These are phyloP conservation scores for Oehlia diaphana DNA, from an alignment of 192 early-diverging fungal genomes.

Conservation along the genomic window DNA sequence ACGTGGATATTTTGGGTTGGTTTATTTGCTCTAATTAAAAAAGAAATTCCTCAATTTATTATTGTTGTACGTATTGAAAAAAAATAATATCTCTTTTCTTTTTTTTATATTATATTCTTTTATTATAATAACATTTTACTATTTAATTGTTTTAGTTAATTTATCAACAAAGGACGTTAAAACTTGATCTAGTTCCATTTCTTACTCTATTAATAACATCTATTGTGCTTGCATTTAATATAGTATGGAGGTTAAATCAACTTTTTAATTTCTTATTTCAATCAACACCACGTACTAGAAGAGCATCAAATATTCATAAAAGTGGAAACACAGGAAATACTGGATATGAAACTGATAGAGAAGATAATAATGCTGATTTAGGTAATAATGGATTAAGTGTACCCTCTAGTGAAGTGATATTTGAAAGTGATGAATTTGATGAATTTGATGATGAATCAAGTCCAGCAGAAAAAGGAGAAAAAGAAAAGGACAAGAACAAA, in stretches of 20 bases:
- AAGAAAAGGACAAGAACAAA: background rate
- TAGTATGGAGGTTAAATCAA: background rate
- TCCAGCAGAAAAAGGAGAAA: background rate
- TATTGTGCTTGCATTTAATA: background rate
- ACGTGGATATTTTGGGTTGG: constrained; percentile 1
- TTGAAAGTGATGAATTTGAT: background rate
- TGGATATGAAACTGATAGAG: background rate
- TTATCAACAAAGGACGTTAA: background rate
- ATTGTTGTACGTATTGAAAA: background rate
- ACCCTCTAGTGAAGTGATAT: background rate
- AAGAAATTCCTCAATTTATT: constrained; percentile 4
- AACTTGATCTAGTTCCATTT: background rate
- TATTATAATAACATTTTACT: background rate
- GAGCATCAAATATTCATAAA: background rate
- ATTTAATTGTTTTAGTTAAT: background rate
- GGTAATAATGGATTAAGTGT: background rate
- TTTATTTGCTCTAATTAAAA: background rate
- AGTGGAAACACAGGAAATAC: background rate
- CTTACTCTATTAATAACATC: background rate
- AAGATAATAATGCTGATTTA: background rate
- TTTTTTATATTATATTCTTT: background rate
- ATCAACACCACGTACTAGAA: background rate
- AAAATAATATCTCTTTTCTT: background rate
- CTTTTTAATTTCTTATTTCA: background rate
- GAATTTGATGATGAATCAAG: background rate